Evolutionary conservation across 352 stramenopile species (phyloP).

Genomic region (Phytophthora pinifolia): DNA sequence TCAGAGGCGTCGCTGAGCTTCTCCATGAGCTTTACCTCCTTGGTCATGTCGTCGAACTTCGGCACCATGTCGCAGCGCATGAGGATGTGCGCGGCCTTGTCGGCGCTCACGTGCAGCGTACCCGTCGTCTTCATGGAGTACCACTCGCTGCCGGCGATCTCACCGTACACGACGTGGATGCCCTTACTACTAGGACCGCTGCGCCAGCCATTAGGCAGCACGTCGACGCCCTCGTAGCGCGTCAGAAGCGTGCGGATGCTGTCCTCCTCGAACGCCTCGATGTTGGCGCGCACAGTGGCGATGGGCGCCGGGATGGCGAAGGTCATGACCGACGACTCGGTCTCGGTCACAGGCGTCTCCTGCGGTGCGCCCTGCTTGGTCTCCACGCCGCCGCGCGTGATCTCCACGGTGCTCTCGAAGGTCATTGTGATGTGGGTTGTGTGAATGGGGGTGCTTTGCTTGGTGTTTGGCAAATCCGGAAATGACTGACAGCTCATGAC

Average conservation of each 20-base stretch:
- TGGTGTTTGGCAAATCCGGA: conserved; percentile 27
- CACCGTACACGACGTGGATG: conserved; percentile 74
- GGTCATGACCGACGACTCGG: conserved; percentile 21
- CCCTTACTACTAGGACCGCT: conserved; percentile 64
- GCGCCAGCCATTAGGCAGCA: conserved; percentile 65
- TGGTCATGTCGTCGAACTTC: conserved; percentile 83
- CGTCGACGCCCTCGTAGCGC: conserved; percentile 58
- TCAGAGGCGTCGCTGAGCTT: conserved; percentile 66
- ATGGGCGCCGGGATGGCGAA: conserved; percentile 59
- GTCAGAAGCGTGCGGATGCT: conserved; percentile 51
- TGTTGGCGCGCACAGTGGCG: conserved; percentile 42
- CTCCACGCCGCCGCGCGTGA: conserved; percentile 40
- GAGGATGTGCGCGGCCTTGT: conserved; percentile 53
- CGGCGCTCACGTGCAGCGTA: conserved; percentile 53
- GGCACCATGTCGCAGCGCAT: conserved; percentile 60
- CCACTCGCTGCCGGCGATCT: conserved; percentile 62
- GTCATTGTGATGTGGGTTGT: conserved; percentile 34
- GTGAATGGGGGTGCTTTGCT: conserved; percentile 10
- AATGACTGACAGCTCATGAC: conserved; percentile 34
- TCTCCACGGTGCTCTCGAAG: conserved; percentile 51
- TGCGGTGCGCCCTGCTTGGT: conserved; percentile 39
- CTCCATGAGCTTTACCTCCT: conserved; percentile 63
- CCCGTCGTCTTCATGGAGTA: conserved; percentile 74
- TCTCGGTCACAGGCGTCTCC: conserved; percentile 39
- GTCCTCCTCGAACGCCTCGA: conserved; percentile 60